Conservation (phyloP, 768 basidiomycete species). For the Termitomyces sp. region DNA sequence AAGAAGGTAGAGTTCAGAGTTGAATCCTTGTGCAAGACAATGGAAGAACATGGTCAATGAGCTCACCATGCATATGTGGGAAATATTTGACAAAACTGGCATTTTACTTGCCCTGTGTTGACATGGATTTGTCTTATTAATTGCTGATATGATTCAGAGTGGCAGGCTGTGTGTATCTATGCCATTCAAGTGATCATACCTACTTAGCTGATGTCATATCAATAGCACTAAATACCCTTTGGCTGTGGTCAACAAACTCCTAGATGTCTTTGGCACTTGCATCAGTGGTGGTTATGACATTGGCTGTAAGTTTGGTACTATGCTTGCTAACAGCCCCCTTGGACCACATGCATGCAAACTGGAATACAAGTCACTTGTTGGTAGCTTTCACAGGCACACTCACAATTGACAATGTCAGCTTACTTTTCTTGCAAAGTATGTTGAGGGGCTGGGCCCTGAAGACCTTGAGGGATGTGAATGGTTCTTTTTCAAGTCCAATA, state of each 20-base stretch:
- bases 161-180: conserved; percentile 5
- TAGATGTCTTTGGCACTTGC: conserved; percentile 13
- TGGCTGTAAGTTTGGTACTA: conserved; percentile 22
- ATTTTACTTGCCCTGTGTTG: conserved; percentile 24
- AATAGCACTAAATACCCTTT: conserved; percentile 21
- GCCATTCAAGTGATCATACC: no score
- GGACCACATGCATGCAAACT: conserved; percentile 9
- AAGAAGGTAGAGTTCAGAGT: background rate
- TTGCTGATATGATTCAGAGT: conserved; percentile 27
- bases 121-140: conserved; percentile 24
- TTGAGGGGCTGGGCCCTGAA: conserved; percentile 24
- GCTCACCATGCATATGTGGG: background rate
- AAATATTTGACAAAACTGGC: background rate
- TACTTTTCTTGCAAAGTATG: conserved; percentile 2
- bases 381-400: conserved; percentile 23
- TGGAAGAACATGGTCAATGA: background rate
- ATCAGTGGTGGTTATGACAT: conserved; percentile 22
- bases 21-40: background rate
- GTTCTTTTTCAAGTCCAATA: conserved; percentile 22
- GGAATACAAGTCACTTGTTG: conserved; percentile 10
- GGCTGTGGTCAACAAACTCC: conserved; percentile 16
- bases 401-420: conserved; percentile 23
- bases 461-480: conserved; percentile 24
- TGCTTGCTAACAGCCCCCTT: conserved; percentile 17
- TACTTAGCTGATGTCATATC: no score